Base-by-base conservation (phyloP, 1,284 basidiomycete species). In the Papiliotrema nemorosa region DNA sequence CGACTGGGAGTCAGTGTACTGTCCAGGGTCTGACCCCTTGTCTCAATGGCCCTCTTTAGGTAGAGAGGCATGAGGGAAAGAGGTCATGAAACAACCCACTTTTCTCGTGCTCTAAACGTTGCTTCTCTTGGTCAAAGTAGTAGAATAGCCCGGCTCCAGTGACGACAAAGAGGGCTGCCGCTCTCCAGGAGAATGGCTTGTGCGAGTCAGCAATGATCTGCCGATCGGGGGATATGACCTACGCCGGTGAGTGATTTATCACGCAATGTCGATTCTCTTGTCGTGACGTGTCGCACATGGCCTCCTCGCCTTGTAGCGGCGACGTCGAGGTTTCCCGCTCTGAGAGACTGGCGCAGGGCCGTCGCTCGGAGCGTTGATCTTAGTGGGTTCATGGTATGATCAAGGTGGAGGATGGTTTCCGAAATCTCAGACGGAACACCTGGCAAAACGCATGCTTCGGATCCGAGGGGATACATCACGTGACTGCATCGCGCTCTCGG, bases 91-190 rank as follows among this genome's bases (percentile, higher is more conserved):
- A 35, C 26, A 58, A 76, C 77, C 49, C 54, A 87, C 86, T 81
- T 70, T 83, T 83, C 63, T 84, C 78, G 71, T 89, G 86, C 39
- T 81, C 76, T n/a, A 92, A 70, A 60, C 85, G 82, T 25, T 79
- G 78, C 76, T 97, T 97, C 74, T 97, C 92, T 49, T 82, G 78
- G 45, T 84, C 82, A 75, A 98, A 97, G 78, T 97, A 97, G 62
- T 81, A 84, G 67, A 86, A 90, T 26, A 98, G 78, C 1, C 85
- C 91, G 4, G 80, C 76, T 5, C 93, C 93, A 1, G 90, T 88
- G 0, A 81, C 77, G 34, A 94, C 73, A 71, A 98, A 97, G 18
- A 97, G 68, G 0, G 80, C 82, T 0, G 88, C 91, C 0, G 92
- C 85, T 54, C 80, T 81, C 39, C 89, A 87, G 4, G 90, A 92